Percentiles rank a stretch among this genome's conserved stretches.
phyloP scores from a whole-genome alignment of 2,329 filamentous ascomycete species.

The Ophiostoma himal-ulmi region DNA sequence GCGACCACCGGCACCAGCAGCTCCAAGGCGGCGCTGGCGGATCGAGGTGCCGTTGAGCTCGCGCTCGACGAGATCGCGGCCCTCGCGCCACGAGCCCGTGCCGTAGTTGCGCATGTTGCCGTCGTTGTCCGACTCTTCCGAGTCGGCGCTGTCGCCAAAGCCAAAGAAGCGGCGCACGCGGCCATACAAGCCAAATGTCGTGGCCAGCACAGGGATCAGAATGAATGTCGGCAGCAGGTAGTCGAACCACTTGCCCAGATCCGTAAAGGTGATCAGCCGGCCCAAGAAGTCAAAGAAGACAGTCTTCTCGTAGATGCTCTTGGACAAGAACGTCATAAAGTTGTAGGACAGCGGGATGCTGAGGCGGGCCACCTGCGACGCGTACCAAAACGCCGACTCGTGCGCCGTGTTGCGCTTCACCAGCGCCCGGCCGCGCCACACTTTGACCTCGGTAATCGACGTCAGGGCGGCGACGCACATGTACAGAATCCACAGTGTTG shows the following conservation, averaged over 20 bases:
- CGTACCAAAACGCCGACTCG: slow-evolving; percentile 94
- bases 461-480: slow-evolving; percentile 89
- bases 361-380: slow-evolving; percentile 83
- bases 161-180: slow-evolving; percentile 67
- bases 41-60: slow-evolving; percentile 65
- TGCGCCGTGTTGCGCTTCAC: slow-evolving; percentile 87
- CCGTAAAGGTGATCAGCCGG: slow-evolving; percentile 72
- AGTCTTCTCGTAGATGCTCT: slow-evolving; percentile 65
- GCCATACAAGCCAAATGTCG: slow-evolving; percentile 84
- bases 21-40: slow-evolving; percentile 44
- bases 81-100: slow-evolving; percentile 83
- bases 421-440: slow-evolving; percentile 93
- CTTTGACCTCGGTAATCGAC: slow-evolving; percentile 85
- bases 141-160: slow-evolving; percentile 71
- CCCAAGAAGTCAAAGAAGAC: slow-evolving; percentile 87
- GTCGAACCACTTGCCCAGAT: slow-evolving; percentile 77
- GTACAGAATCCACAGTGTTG: slow-evolving; percentile 85
- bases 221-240: slow-evolving; percentile 85
- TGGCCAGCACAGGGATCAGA: slow-evolving; percentile 76
- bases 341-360: slow-evolving; percentile 94
- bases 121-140: slow-evolving; percentile 65
- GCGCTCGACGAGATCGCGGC: slow-evolving; percentile 80
- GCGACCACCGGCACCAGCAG: slow-evolving; percentile 19
- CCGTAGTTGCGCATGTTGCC: slow-evolving; percentile 58
- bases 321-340: slow-evolving; percentile 83